phyloP scores from a whole-genome alignment of 2,329 filamentous ascomycete species.

The Aspergillus neotritici region DNA sequence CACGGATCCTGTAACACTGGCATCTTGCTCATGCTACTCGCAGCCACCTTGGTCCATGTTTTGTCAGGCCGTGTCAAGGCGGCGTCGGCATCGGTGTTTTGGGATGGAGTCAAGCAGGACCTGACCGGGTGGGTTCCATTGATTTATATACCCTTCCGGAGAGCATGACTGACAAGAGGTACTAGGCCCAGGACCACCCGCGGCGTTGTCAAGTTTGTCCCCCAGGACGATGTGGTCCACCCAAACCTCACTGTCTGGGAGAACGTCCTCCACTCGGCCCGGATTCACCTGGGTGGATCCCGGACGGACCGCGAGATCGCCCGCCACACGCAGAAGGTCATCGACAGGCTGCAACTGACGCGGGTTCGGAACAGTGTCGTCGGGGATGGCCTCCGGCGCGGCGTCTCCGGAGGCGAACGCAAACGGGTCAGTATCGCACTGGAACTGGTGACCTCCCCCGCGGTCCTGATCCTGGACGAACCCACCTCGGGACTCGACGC shows the following conservation, averaged over 20 bases:
- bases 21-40: too few relatives aligned
- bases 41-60: too few relatives aligned
- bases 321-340: too few relatives aligned
- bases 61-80: too few relatives aligned
- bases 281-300: conserved; percentile 48
- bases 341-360: too few relatives aligned
- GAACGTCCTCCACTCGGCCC: conserved; percentile 57
- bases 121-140: too few relatives aligned
- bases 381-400: conserved; percentile 47
- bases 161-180: too few relatives aligned
- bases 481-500: conserved; percentile 53
- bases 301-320: conserved; percentile 38
- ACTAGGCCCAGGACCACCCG: background rate
- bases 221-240: conserved; percentile 57
- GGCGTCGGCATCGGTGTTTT: too few relatives aligned
- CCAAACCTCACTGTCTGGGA: conserved; percentile 57
- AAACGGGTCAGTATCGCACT: conserved; percentile 56
- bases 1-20: background rate
- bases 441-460: conserved; percentile 53
- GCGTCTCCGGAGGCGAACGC: conserved; percentile 54
- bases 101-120: too few relatives aligned
- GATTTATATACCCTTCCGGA: too few relatives aligned
- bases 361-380: conserved; percentile 30
- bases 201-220: conserved; percentile 51
- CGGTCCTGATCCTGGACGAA: conserved; percentile 52